Evolutionary conservation across 2,329 filamentous ascomycete species (phyloP), one percentile per base, ranked within the genome.

Genomic region (Ilyonectria robusta): DNA sequence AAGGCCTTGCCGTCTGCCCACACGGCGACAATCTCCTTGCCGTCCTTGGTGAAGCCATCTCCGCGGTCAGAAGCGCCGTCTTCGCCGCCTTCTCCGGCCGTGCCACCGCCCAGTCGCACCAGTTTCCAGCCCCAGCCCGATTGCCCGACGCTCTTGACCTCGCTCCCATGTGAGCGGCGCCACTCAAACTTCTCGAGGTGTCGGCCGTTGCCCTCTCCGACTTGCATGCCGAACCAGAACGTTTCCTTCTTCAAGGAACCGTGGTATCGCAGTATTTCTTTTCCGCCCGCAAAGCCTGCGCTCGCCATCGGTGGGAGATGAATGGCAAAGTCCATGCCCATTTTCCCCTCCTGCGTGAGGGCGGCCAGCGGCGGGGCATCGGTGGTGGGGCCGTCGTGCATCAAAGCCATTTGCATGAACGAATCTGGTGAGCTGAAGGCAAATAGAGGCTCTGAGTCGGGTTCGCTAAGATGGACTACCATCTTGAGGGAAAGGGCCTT

Each of bases 121-220:
- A 72, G 66, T 51, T 74, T 70, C 65, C 67, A 72, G 11, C 74
- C 70, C 33, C 50, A 60, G 19, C 65, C 35, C 3, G 69, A 68
- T 11, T 67, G 69, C 1, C 72, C 72, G 11, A 72, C 21, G 15
- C 69, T 72, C 54, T 61, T 69, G 26, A 75, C 68, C 54, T 76
- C 73, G 23, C 57, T 59, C 1, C 72, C 73, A 3, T 54, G 62
- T 3, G 73, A 72, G 8, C 62, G 68, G 15, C 74, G 71, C 65
- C 64, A 64, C 50, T 68, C 53, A 23, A 75, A 76, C 9, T 59
- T 55, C 17, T 73, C 74, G 9, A 63, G 8, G 2, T 47, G 59
- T 6, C 19, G 15, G 21, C 23, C 35, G 15, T 46, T 5, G 6
- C 62, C 59, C 26, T 66, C 29, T 6, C 53, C 42, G 3, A 56